These are phyloP conservation scores for Magnolia officinalis DNA, from an alignment of 164 flowering plant genomes.

Conservation along the genomic window DNA sequence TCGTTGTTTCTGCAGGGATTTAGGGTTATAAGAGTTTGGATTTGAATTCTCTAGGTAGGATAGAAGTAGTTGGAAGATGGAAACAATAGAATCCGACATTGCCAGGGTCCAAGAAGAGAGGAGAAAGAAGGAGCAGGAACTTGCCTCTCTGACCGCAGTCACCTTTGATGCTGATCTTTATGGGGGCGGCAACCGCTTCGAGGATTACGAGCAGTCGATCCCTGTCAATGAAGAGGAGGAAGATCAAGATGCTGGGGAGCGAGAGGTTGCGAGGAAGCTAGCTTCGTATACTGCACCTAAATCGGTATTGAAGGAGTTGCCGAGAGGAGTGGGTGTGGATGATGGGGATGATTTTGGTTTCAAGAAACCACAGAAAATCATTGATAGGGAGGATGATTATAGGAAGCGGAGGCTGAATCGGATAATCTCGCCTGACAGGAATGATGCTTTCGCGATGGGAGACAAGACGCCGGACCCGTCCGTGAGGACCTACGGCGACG, in stretches of 20 bases:
- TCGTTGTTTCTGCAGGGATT: no score
- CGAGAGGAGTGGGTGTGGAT: conserved; percentile 41
- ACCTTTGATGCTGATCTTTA: conserved; percentile 79
- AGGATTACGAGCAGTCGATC: conserved; percentile 66
- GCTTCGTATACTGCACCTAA: conserved; percentile 90
- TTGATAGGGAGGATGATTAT: conserved; percentile 90
- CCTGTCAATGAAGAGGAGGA: conserved; percentile 83
- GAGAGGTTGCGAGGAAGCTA: conserved; percentile 58
- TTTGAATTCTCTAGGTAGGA: no score
- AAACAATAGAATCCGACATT: conserved; percentile 53
- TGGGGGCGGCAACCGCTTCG: conserved; percentile 44
- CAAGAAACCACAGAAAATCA: conserved; percentile 52
- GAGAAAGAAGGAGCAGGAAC: conserved; percentile 70
- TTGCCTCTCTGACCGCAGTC: conserved; percentile 62
- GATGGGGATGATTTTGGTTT: conserved; percentile 57
- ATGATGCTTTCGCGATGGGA: conserved; percentile 80
- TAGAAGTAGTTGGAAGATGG: conserved; percentile 19
- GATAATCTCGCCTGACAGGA: conserved; percentile 78
- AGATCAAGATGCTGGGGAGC: conserved; percentile 36
- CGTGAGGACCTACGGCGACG: conserved; percentile 77
- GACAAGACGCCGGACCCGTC: conserved; percentile 85
- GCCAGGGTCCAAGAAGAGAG: conserved; percentile 72
- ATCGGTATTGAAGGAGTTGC: conserved; percentile 60
- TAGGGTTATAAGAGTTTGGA: no score
- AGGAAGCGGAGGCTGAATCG: conserved; percentile 65